phyloP scores from a whole-genome alignment of 1,284 basidiomycete genomes.

The Naganishia albida region DNA sequence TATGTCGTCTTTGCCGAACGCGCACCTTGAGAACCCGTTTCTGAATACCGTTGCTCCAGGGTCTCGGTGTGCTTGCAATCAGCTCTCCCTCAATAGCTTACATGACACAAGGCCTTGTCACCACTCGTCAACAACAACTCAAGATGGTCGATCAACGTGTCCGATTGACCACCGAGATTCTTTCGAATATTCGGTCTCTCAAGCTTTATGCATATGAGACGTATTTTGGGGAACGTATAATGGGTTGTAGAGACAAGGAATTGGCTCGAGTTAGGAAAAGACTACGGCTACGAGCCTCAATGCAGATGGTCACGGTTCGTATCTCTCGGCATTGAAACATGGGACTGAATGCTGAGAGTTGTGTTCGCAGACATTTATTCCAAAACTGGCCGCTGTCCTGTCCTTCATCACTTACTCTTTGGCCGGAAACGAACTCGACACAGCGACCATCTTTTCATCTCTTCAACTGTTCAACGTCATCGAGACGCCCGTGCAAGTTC shows the following conservation, averaged over 20 bases:
- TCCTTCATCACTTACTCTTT: conserved; percentile 74
- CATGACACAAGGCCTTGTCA: conserved; percentile 66
- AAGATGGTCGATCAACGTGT: conserved; percentile 71
- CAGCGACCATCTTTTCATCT: conserved; percentile 71
- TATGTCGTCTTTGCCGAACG: background rate
- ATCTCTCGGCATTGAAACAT: too few species aligned
- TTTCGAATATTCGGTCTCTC: conserved; percentile 47
- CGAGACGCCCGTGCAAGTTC: conserved; percentile 43
- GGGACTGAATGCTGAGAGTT: background rate
- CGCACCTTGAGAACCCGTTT: background rate
- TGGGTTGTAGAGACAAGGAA: conserved; percentile 19
- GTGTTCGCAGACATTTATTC: conserved; percentile 56
- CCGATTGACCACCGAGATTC: conserved; percentile 62
- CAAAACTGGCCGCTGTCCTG: conserved; percentile 68
- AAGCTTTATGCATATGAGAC: conserved; percentile 54
- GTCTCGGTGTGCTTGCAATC: conserved; percentile 59
- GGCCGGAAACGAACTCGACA: conserved; percentile 65
- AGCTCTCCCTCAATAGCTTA: conserved; percentile 66
- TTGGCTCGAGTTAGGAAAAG: conserved; percentile 51
- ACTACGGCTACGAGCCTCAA: conserved; percentile 1
- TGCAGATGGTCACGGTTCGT: conserved; percentile 21
- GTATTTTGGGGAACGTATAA: conserved; percentile 63
- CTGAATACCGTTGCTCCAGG: background rate
- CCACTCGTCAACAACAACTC: conserved; percentile 65
- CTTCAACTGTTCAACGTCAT: conserved; percentile 73